Conservation (phyloP, 805 yeast species). For the Lipomyces oligophaga region DNA sequence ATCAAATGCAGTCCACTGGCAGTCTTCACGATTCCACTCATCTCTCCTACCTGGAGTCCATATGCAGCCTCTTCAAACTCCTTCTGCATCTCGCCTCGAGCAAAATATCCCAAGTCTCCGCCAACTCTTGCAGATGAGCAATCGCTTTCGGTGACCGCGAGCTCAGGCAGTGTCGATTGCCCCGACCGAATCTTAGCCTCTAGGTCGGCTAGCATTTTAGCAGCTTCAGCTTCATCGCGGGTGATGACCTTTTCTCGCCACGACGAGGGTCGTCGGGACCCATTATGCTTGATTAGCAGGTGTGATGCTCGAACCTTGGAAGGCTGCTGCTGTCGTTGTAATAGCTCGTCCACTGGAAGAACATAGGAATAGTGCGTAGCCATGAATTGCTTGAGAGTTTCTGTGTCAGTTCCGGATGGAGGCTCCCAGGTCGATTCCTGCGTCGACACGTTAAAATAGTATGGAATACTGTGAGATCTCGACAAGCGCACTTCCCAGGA, state of each 20-base stretch:
- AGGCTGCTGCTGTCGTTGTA: conserved; percentile 44
- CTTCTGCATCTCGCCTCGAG: conserved; percentile 93
- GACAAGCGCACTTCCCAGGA: conserved; percentile 82
- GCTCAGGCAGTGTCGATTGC: conserved; percentile 58
- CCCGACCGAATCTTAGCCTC: conserved; percentile 61
- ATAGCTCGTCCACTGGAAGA: conserved; percentile 30
- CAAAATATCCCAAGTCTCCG: conserved; percentile 90
- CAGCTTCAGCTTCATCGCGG: conserved; percentile 77
- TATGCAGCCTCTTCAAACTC: conserved; percentile 86
- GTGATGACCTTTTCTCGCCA: conserved; percentile 81
- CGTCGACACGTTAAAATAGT: conserved; percentile 67
- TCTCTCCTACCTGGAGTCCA: conserved; percentile 73
- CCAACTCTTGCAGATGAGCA: conserved; percentile 81
- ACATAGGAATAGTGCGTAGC: conserved; percentile 37
- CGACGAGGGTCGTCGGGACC: conserved; percentile 83
- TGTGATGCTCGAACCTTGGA: conserved; percentile 77
- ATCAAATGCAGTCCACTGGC: conserved; percentile 89
- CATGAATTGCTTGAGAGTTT: conserved; percentile 55
- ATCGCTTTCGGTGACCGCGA: conserved; percentile 82
- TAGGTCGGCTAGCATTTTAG: conserved; percentile 52
- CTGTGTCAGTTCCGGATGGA: conserved; percentile 75
- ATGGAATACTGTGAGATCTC: conserved; percentile 77
- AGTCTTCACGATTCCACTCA: conserved; percentile 78
- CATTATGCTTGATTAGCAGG: conserved; percentile 75
- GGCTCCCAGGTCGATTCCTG: conserved; percentile 85